These are phyloP conservation scores for Cryptosporidium bovis DNA, from an alignment of 169 alveolate species.

Conservation along the genomic window DNA sequence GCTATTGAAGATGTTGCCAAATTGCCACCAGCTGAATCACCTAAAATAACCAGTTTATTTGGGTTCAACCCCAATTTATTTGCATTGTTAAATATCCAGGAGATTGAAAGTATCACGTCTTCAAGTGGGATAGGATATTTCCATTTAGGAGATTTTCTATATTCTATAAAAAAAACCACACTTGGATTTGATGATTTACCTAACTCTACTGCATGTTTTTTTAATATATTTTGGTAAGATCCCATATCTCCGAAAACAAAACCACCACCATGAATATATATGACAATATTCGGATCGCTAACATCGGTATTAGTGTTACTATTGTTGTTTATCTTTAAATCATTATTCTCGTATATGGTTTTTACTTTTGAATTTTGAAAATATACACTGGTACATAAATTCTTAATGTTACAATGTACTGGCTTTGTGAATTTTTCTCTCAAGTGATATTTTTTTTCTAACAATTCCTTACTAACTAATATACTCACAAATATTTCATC, in stretches of 20 bases:
- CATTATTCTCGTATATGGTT: constrained; percentile 1
- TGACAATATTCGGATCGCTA: constrained; percentile 23
- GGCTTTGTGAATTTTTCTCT: neutral
- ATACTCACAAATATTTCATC: constrained; percentile 27
- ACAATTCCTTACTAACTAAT: constrained; percentile 24
- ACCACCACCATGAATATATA: constrained; percentile 61
- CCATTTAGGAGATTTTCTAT: constrained; percentile 73
- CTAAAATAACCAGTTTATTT: constrained; percentile 39
- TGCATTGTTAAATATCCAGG: constrained; percentile 54
- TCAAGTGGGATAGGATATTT: constrained; percentile 61
- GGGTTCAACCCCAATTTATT: constrained; percentile 29
- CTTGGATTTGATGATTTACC: constrained; percentile 35
- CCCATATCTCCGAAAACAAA: constrained; percentile 45
- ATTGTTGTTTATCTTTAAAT: neutral
- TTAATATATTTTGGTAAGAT: constrained; percentile 12
- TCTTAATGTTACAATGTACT: constrained; percentile 7
- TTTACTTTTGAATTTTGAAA: constrained; percentile 29
- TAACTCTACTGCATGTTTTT: constrained; percentile 41
- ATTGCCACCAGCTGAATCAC: constrained; percentile 73
- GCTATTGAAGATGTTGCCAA: constrained; percentile 53
- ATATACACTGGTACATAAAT: constrained; percentile 8
- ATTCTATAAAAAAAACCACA: constrained; percentile 34
- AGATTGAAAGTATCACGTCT: constrained; percentile 37
- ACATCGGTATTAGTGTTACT: neutral
- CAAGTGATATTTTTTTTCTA: constrained; percentile 1